These are phyloP conservation scores for Dactylellina cionopaga DNA, from an alignment of 2,329 filamentous ascomycete species.

Conservation along the genomic window DNA sequence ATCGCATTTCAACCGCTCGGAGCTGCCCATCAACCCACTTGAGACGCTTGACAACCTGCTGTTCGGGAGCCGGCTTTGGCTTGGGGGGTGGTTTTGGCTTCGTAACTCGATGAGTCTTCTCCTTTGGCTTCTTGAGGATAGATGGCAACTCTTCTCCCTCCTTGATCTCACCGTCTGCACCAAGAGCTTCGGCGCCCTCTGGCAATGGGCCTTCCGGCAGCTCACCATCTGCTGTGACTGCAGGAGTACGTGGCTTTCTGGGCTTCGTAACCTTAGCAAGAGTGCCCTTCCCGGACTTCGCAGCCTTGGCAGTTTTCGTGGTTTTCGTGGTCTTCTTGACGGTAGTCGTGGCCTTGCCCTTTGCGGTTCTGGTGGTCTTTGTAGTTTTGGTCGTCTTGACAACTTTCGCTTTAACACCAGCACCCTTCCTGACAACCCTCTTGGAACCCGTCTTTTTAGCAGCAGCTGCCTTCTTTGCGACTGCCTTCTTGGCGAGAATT, in stretches of 20 bases:
- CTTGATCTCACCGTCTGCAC: constrained; percentile 3
- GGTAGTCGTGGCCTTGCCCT: constrained; percentile 33
- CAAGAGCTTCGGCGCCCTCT: constrained; percentile 12
- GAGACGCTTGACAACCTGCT: constrained; percentile 47
- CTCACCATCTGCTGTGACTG: constrained; percentile 14
- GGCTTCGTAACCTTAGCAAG: constrained; percentile 27
- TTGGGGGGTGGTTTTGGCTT: constrained; percentile 46
- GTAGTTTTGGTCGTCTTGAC: constrained; percentile 30
- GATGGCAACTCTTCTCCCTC: constrained; percentile 31
- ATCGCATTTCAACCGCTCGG: constrained; percentile 42
- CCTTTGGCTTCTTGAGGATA: constrained; percentile 45
- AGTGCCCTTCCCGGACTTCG: constrained; percentile 44
- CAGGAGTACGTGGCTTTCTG: constrained; percentile 39
- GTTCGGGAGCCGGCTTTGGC: constrained; percentile 42
- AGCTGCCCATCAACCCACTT: constrained; percentile 49
- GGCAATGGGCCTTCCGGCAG: constrained; percentile 11
- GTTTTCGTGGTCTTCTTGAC: constrained; percentile 40
- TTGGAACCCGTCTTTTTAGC: constrained; percentile 28
- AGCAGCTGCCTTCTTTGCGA: constrained; percentile 35
- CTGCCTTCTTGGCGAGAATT: constrained; percentile 47
- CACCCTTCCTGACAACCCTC: constrained; percentile 49
- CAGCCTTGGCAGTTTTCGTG: constrained; percentile 40
- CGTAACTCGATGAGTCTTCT: constrained; percentile 41
- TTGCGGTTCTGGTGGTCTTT: constrained; percentile 12
- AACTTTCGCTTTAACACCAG: constrained; percentile 53